Evolutionary conservation across 139 green algal species (phyloP).

Genomic region (Chlamydomonas schloesseri): DNA sequence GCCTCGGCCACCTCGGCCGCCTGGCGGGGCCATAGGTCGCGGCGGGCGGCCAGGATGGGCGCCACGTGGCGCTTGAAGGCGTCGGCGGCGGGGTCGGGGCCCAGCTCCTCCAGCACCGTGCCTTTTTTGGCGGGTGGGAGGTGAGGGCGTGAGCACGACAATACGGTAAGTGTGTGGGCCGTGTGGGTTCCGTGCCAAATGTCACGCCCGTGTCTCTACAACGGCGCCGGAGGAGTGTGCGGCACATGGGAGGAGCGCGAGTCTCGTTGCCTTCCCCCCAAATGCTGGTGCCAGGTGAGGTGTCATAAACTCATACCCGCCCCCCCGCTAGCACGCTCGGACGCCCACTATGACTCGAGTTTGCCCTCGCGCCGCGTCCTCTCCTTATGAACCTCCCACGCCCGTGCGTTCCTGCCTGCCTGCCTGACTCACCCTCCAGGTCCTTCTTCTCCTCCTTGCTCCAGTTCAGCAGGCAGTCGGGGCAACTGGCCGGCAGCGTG

Average conservation of each 20-base stretch:
- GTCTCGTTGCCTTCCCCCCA: too few species aligned
- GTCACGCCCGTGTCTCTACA: background rate
- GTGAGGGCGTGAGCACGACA: background rate
- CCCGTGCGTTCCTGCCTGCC: too few species aligned
- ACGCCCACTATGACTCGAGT: too few species aligned
- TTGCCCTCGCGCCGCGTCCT: too few species aligned
- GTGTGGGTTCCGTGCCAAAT: background rate
- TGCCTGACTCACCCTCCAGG: conserved; percentile 55
- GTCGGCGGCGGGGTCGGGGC: conserved; percentile 6
- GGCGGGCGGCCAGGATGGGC: conserved; percentile 38
- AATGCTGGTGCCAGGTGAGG: too few species aligned
- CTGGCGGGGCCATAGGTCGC: conserved; percentile 64
- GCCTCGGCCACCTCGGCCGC: background rate
- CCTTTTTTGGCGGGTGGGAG: conserved; percentile 18
- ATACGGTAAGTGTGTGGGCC: too few species aligned
- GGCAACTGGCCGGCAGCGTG: conserved; percentile 13
- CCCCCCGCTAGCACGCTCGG: too few species aligned
- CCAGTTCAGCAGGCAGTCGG: conserved; percentile 64
- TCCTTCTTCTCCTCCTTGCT: conserved; percentile 40
- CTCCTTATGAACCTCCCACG: too few species aligned
- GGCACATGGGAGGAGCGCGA: too few species aligned
- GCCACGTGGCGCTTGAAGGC: conserved; percentile 34
- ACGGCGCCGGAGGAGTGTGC: too few species aligned
- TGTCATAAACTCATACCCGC: too few species aligned
- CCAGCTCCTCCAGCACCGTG: conserved; percentile 41